Evolutionary conservation across 805 yeast species (phyloP).

Genomic region (Komagataella populi): DNA sequence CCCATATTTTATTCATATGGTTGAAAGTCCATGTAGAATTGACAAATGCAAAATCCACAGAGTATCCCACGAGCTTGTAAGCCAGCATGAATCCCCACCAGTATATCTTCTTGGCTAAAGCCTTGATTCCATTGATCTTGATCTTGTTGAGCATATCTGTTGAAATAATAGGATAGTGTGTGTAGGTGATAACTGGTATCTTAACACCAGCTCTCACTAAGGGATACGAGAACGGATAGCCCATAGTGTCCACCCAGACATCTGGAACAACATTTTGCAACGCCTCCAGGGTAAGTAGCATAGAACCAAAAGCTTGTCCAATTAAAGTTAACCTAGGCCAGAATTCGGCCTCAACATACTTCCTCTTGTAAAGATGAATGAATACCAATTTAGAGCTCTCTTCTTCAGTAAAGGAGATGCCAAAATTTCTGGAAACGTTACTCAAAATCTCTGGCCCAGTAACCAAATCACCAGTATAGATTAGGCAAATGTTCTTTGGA

Average conservation of each 20-base stretch:
- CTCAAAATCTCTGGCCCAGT: constrained; percentile 33
- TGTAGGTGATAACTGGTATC: constrained; percentile 74
- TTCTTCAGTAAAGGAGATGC: constrained; percentile 21
- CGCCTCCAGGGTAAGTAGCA: constrained; percentile 58
- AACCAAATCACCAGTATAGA: constrained; percentile 32
- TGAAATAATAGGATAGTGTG: constrained; percentile 92
- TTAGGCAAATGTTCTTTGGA: constrained; percentile 38
- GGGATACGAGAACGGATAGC: constrained; percentile 80
- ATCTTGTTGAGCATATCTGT: constrained; percentile 70
- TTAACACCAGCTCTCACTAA: constrained; percentile 39
- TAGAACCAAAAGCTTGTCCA: constrained; percentile 81
- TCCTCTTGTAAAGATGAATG: constrained; percentile 34
- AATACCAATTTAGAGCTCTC: constrained; percentile 45
- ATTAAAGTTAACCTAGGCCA: constrained; percentile 44
- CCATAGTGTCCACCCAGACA: constrained; percentile 90
- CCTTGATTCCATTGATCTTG: constrained; percentile 13
- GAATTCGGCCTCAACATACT: background rate
- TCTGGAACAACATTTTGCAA: constrained; percentile 63
- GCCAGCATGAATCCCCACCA: constrained; percentile 57
- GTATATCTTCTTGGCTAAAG: constrained; percentile 37
- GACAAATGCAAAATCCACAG: constrained; percentile 50
- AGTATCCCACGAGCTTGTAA: constrained; percentile 56
- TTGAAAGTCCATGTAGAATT: constrained; percentile 89
- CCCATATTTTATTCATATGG: constrained; percentile 62
- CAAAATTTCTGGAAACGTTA: constrained; percentile 43